Evolutionary conservation across 2,329 filamentous ascomycete genomes (phyloP).

Genomic region (Diaporthe ilicicola): DNA sequence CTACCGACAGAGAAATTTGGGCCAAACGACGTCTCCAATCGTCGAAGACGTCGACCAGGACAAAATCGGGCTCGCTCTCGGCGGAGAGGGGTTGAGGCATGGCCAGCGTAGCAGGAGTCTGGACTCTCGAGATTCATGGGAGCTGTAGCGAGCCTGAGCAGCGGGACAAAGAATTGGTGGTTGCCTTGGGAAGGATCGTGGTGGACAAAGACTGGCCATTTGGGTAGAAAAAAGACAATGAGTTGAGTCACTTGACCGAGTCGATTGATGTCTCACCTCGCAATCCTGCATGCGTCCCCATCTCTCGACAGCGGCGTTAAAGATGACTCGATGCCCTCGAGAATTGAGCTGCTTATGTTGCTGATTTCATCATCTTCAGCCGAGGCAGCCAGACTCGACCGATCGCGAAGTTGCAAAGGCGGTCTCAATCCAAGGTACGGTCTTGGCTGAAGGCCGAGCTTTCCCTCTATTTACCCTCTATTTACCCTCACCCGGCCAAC

Average conservation of each 20-base stretch:
- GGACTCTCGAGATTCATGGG: constrained; percentile 12
- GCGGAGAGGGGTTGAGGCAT: neutral
- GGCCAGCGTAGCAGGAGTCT: neutral
- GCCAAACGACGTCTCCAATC: neutral
- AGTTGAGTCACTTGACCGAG: neutral
- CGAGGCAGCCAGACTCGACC: neutral
- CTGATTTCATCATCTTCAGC: neutral
- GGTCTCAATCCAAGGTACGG: neutral
- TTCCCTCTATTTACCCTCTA: neutral
- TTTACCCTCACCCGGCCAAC: neutral
- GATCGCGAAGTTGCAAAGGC: neutral
- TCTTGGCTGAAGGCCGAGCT: neutral
- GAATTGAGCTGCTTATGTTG: too few relatives aligned
- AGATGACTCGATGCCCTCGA: neutral
- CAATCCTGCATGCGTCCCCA: neutral
- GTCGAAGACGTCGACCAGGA: neutral
- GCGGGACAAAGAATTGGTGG: neutral
- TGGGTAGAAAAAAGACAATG: neutral
- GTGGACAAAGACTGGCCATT: too few relatives aligned
- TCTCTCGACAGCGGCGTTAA: too few relatives aligned
- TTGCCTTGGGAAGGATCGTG: neutral
- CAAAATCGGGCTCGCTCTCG: neutral
- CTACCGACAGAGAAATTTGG: neutral
- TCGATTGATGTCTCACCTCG: neutral
- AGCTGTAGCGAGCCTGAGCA: neutral